Evolutionary conservation across 2,329 filamentous ascomycete species (phyloP), one percentile per base, ranked within the genome.

Genomic region (Beauveria medogensis): DNA sequence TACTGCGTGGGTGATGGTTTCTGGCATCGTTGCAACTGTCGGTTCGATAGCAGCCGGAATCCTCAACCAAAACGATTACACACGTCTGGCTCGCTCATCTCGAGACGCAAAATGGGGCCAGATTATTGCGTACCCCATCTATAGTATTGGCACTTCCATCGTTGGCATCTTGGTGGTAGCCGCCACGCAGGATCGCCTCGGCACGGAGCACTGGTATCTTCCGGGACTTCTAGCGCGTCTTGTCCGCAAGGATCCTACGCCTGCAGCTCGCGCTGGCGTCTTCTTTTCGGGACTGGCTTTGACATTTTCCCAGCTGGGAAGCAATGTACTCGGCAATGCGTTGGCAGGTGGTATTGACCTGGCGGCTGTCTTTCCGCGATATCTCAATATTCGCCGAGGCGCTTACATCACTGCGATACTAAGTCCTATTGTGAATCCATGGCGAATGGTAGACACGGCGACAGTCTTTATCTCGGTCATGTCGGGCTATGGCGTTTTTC

Each of bases 91-190:
- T 0, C 67, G 62, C 28, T 64, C 64, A 2, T 73, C 73, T 0
- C 64, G 65, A 5, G 67, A 74, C 40, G 73, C 74, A 2, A 69
- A 74, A 16, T 68, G 68, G 63, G 74, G 73, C 0, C 74, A 77
- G 59, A 65, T 68, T 0, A 55, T 75, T 5, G 67, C 71, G 0
- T 73, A 74, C 10, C 73, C 74, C 0, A 54, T 77, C 1, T 75
- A 74, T 56, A 70, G 70, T 40, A 73, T 72, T 37, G 63, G 71
- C 3, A 70, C 69, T 3, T 71, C 72, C 1, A 65, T 77, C 16
- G 71, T 76, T 8, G 75, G 75, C 0, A 77, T 77, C 14, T 63
- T 78, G 0, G 73, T 76, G 24, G 76, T 74, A 0, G 73, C 75
- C 0, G 75, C 74, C 0, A 75, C 74, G 0, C 74, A 76, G 62